phyloP scores from a whole-genome alignment of 1,284 basidiomycete species.

The Ceratobasidium sp. region DNA sequence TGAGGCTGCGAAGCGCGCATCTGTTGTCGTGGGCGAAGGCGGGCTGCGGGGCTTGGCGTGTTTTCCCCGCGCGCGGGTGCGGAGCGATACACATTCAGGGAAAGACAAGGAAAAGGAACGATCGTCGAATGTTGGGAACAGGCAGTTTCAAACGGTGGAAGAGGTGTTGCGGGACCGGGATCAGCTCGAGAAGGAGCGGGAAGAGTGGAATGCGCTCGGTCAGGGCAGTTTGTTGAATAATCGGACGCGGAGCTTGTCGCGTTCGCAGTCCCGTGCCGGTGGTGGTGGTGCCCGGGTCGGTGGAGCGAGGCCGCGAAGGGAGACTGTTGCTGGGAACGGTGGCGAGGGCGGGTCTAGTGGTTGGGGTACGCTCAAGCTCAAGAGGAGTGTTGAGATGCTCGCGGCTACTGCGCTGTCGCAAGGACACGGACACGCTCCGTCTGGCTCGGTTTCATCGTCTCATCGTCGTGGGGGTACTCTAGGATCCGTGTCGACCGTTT shows the following conservation, averaged over 20 bases:
- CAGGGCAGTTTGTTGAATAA: conserved; percentile 33
- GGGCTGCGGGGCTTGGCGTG: conserved; percentile 20
- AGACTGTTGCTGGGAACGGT: not conserved
- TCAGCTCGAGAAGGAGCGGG: conserved; percentile 19
- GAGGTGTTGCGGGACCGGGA: conserved; percentile 31
- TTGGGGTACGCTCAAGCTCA: conserved; percentile 40
- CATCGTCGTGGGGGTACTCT: conserved; percentile 6
- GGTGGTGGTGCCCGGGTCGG: conserved; percentile 15
- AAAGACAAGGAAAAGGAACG: conserved; percentile 11
- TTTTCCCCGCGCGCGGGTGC: not conserved
- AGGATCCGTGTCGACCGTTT: conserved; percentile 10
- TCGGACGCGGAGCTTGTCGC: conserved; percentile 26
- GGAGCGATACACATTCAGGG: not conserved
- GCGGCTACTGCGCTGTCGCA: conserved; percentile 13
- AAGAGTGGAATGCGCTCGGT: conserved; percentile 34
- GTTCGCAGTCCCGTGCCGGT: conserved; percentile 1
- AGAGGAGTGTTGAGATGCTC: conserved; percentile 30
- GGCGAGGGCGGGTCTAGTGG: not conserved
- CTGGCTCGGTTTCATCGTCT: conserved; percentile 14
- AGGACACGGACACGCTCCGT: conserved; percentile 19
- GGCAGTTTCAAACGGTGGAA: conserved; percentile 23
- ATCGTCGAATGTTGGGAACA: not conserved
- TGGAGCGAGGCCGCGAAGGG: conserved; percentile 4
- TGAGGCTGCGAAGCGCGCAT: conserved; percentile 15
- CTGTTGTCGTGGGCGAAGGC: conserved; percentile 13